Percentiles rank a stretch among this genome's conserved stretches.
Evolutionary conservation across 108 stramenopile species (phyloP).

Genomic region (Conticribra weissflogii): DNA sequence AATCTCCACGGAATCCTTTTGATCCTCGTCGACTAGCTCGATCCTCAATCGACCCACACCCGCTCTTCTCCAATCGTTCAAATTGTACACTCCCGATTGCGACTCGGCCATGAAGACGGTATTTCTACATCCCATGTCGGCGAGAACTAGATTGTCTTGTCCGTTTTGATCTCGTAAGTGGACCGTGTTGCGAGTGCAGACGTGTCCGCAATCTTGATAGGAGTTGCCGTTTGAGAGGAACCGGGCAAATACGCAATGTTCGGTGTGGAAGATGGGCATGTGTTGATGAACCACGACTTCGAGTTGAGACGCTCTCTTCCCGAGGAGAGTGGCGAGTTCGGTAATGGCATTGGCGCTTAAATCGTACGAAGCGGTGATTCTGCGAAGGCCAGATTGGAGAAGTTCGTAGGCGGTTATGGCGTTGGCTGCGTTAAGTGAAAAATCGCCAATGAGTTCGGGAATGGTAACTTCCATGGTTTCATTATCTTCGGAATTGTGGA

Average conservation of each 20-base stretch:
- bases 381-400: conserved; percentile 50
- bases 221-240: conserved; percentile 73
- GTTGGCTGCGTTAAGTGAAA: conserved; percentile 77
- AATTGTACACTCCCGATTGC: conserved; percentile 61
- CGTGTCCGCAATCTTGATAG: conserved; percentile 81
- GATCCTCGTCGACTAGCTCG: conserved; percentile 77
- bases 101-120: conserved; percentile 76
- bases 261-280: conserved; percentile 82
- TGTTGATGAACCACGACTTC: conserved; percentile 76
- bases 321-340: conserved; percentile 50
- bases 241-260: conserved; percentile 81
- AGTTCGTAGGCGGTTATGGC: conserved; percentile 63
- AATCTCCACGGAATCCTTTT: conserved; percentile 48
- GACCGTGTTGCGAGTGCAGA: conserved; percentile 71
- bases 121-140: conserved; percentile 86
- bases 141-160: conserved; percentile 75
- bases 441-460: conserved; percentile 74
- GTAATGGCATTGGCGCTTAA: conserved; percentile 63
- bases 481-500: conserved; percentile 32
- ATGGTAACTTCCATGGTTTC: conserved; percentile 48
- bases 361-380: conserved; percentile 74
- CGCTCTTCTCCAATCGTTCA: conserved; percentile 60
- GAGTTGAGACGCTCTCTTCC: conserved; percentile 39
- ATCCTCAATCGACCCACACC: conserved; percentile 61
- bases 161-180: conserved; percentile 77